Evolutionary conservation across 805 yeast genomes (phyloP).

Genomic region (Candida andamanensis): DNA sequence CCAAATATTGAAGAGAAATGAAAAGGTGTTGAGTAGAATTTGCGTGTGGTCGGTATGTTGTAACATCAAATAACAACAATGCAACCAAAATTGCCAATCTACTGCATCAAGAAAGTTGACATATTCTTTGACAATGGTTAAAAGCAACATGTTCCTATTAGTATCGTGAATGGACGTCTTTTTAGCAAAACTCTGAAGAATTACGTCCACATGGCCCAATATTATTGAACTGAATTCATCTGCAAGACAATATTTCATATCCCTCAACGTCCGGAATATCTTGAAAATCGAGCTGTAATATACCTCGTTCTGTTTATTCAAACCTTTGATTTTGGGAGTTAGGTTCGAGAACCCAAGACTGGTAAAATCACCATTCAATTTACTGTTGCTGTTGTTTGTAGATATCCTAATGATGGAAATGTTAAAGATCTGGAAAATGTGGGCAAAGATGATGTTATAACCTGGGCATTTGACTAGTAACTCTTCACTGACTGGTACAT

Average conservation of each 20-base stretch:
- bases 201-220: constrained; percentile 18
- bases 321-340: neutral
- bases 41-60: constrained; percentile 53
- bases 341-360: neutral
- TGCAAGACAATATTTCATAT: constrained; percentile 20
- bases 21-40: constrained; percentile 56
- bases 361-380: constrained; percentile 1
- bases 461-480: constrained; percentile 38
- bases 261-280: constrained; percentile 34
- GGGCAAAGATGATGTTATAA: constrained; percentile 39
- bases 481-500: constrained; percentile 1
- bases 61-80: constrained; percentile 55
- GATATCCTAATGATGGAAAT: constrained; percentile 24
- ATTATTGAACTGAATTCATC: neutral
- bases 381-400: constrained; percentile 10
- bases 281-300: constrained; percentile 37
- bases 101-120: constrained; percentile 33
- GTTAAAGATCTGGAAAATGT: constrained; percentile 39
- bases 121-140: constrained; percentile 38
- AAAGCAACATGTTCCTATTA: constrained; percentile 32
- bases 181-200: constrained; percentile 31
- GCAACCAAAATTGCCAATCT: constrained; percentile 77
- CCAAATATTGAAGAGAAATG: constrained; percentile 73
- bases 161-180: constrained; percentile 33
- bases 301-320: constrained; percentile 24